Evolutionary conservation across 306 rosid genomes (phyloP).

Genomic region (Vigna trinervia): DNA sequence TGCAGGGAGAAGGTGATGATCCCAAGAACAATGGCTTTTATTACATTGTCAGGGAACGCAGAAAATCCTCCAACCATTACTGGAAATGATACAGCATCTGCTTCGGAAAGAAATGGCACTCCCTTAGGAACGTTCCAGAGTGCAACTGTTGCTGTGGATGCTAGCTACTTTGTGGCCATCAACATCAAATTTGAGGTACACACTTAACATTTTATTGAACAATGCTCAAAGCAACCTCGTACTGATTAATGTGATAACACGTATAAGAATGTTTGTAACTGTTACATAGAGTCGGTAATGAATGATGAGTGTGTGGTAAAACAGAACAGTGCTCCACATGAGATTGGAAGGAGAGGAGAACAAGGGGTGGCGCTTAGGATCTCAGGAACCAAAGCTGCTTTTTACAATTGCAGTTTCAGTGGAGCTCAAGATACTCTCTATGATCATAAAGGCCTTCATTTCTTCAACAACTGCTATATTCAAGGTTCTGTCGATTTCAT

Average conservation of each 20-base stretch:
- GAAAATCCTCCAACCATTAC: slow-evolving; percentile 61
- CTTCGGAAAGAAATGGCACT: slow-evolving; percentile 46
- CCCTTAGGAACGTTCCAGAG: slow-evolving; percentile 64
- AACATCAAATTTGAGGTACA: slow-evolving; percentile 76
- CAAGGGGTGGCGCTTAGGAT: slow-evolving; percentile 72
- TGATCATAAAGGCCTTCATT: slow-evolving; percentile 82
- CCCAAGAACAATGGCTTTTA: slow-evolving; percentile 54
- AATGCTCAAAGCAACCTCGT: not conserved
- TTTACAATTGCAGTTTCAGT: slow-evolving; percentile 69
- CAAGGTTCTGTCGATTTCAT: slow-evolving; percentile 86
- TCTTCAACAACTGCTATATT: slow-evolving; percentile 66
- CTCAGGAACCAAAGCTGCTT: slow-evolving; percentile 70
- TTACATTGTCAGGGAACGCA: slow-evolving; percentile 64
- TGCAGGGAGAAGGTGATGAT: slow-evolving; percentile 68
- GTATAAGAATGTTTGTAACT: too few relatives aligned
- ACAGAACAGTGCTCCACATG: slow-evolving; percentile 67
- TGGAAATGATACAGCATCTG: slow-evolving; percentile 69
- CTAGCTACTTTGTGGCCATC: slow-evolving; percentile 68
- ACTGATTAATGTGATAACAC: too few relatives aligned
- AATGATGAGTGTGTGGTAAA: not conserved
- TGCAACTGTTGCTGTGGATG: slow-evolving; percentile 75
- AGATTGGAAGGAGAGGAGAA: slow-evolving; percentile 52
- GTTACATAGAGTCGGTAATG: too few relatives aligned
- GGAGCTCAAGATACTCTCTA: slow-evolving; percentile 79
- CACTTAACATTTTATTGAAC: not conserved